Base-by-base conservation (phyloP, 331 rosid species). In the Pyrus hybrid region DNA sequence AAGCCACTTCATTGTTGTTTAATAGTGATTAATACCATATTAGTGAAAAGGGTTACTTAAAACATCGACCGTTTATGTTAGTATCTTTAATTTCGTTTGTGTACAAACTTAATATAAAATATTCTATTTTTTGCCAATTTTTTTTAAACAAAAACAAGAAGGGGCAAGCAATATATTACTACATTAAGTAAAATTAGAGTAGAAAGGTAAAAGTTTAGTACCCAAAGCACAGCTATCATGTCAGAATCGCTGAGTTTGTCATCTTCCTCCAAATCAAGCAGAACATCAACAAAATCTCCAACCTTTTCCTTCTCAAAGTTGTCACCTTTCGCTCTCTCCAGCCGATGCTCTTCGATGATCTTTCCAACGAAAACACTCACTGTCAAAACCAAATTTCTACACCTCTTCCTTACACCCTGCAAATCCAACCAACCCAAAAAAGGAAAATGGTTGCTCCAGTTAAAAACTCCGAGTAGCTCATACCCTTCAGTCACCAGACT, bases 201-300 rank as follows among this genome's bases (percentile, higher is more conserved):
- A 7, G 21, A 47, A 69, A 7, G 18, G 16, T 10, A 20, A 12
- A 8, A 3, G 21, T 70, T 5, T 2, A 2, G 54, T 84, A 93
- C 97, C 96, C 96, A 90, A 5, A 93, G 91, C 76, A 93, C 94
- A 23, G 96, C 97, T 14, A 88, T 85, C 93, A 93, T 86, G 26
- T 93, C 97, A 30, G 91, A 77, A 54, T 90, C 88, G 5, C 35
- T 70, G 30, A 93, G 88, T 8, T 83, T 87, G 58, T 86, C 79
- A 2, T 83, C 80, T 2, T 82, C 56, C 72, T 86, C 91, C 79
- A 88, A 73, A 73, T 80, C 89, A 79, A 93, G 98, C 77, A 93
- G 70, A 8, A 93, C 93, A 56, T 93, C 93, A 30, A 93, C 96
- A 47, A 93, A 93, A 56, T 88, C 96, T 10, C 82, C 75, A 9